Evolutionary conservation across 495 filamentous ascomycete genomes (phyloP).

Genomic region (Eremomyces bilateralis): DNA sequence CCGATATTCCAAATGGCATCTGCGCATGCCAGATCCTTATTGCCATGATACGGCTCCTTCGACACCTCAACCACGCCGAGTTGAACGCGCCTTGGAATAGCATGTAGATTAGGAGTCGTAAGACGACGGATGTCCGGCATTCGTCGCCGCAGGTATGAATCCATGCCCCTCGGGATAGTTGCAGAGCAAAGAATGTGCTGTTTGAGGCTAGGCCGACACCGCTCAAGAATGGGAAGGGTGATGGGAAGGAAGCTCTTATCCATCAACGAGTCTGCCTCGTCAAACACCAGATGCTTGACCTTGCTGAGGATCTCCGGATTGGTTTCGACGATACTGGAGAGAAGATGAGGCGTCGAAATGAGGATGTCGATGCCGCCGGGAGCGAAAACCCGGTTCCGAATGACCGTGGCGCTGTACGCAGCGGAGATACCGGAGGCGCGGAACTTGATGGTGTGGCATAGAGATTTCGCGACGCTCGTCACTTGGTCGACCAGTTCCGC

Average conservation of each 20-base stretch:
- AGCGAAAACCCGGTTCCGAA: slow-evolving; percentile 65
- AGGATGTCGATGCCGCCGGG: slow-evolving; percentile 67
- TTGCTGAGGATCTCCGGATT: slow-evolving; percentile 78
- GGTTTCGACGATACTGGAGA: slow-evolving; percentile 60
- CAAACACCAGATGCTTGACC: slow-evolving; percentile 68
- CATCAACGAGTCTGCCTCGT: slow-evolving; percentile 89
- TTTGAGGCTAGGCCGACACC: slow-evolving; percentile 49
- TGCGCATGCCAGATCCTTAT: slow-evolving; percentile 76
- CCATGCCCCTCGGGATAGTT: slow-evolving; percentile 77
- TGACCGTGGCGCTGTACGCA: slow-evolving; percentile 48
- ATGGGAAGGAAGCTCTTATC: slow-evolving; percentile 75
- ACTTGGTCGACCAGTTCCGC: slow-evolving; percentile 86
- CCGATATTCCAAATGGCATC: slow-evolving; percentile 88
- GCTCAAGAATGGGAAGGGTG: slow-evolving; percentile 61
- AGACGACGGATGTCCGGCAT: slow-evolving; percentile 68
- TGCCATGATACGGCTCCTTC: slow-evolving; percentile 72
- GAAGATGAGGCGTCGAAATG: slow-evolving; percentile 70
- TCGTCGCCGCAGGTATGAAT: slow-evolving; percentile 53
- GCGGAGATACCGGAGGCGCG: slow-evolving; percentile 63
- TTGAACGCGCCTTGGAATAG: slow-evolving; percentile 84
- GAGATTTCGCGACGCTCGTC: slow-evolving; percentile 47
- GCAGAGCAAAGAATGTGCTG: slow-evolving; percentile 93
- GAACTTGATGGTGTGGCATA: slow-evolving; percentile 68
- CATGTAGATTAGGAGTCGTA: slow-evolving; percentile 84
- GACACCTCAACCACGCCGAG: slow-evolving; percentile 82